Conservation (phyloP, 2,329 filamentous ascomycete species). For the Aulographum hederae region DNA sequence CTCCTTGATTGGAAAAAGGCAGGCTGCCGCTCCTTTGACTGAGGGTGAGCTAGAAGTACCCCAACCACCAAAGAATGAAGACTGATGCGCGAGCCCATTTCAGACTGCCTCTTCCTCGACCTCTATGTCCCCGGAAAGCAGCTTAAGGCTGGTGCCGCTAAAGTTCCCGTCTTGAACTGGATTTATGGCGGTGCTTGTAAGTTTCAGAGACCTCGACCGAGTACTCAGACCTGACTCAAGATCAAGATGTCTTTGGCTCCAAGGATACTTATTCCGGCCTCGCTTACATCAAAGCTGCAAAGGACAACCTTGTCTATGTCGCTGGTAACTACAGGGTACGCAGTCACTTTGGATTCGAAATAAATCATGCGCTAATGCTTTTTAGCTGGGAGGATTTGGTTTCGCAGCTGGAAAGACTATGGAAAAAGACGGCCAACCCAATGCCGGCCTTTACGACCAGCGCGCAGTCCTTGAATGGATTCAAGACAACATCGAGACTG, state of each 20-base stretch:
- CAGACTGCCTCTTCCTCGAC: constrained; percentile 37
- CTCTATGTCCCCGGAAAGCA: constrained; percentile 28
- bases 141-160: constrained; percentile 15
- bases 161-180: constrained; percentile 28
- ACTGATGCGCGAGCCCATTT: no score
- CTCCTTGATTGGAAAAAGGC: constrained; percentile 16
- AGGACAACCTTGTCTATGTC: constrained; percentile 27
- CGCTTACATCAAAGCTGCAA: constrained; percentile 31
- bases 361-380: no score
- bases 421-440: constrained; percentile 15
- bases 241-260: background rate
- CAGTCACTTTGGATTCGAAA: no score
- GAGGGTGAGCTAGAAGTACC: background rate
- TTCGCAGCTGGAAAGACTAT: constrained; percentile 27
- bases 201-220: no score
- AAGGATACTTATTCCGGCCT: constrained; percentile 7
- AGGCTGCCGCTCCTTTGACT: constrained; percentile 8
- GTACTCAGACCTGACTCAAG: no score
- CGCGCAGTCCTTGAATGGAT: constrained; percentile 12
- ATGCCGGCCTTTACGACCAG: constrained; percentile 27
- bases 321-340: constrained; percentile 28
- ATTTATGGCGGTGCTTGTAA: constrained; percentile 29
- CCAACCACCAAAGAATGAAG: constrained; percentile 7
- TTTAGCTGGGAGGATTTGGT: constrained; percentile 25
- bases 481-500: constrained; percentile 2